Conservation (phyloP, 495 filamentous ascomycete species). For the Penicillium simplicissimum region DNA sequence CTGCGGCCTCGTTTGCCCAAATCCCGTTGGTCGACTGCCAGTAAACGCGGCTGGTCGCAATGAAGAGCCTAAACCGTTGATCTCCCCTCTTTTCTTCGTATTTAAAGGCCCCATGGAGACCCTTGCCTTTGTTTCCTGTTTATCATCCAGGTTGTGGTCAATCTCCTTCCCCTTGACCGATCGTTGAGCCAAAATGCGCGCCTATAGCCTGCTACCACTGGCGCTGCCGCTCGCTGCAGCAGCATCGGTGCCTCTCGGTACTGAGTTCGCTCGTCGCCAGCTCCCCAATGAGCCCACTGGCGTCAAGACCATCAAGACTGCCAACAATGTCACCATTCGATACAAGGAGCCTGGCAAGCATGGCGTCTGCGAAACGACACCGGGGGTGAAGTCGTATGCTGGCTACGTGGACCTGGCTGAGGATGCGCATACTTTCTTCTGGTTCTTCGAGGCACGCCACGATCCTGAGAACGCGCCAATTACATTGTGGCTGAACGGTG, state of each 20-base stretch:
- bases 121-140: neutral
- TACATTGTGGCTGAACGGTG: conserved; percentile 55
- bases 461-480: conserved; percentile 52
- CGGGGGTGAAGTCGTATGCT: conserved; percentile 49
- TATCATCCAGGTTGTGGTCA: conserved; percentile 4
- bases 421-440: conserved; percentile 49
- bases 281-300: conserved; percentile 51
- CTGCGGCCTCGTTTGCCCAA: neutral
- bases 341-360: conserved; percentile 45
- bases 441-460: conserved; percentile 52
- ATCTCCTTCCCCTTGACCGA: neutral
- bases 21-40: neutral
- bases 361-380: conserved; percentile 51
- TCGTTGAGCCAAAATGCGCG: conserved; percentile 30
- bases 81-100: neutral
- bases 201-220: conserved; percentile 23
- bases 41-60: neutral
- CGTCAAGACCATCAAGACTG: conserved; percentile 59
- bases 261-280: conserved; percentile 37
- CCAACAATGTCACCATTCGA: conserved; percentile 51
- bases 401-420: conserved; percentile 50
- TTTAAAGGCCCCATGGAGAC: conserved; percentile 2
- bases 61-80: neutral
- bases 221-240: conserved; percentile 31
- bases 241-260: conserved; percentile 16